Base-by-base conservation (phyloP, 2,329 filamentous ascomycete genomes). In the Sporothrix humicola region DNA sequence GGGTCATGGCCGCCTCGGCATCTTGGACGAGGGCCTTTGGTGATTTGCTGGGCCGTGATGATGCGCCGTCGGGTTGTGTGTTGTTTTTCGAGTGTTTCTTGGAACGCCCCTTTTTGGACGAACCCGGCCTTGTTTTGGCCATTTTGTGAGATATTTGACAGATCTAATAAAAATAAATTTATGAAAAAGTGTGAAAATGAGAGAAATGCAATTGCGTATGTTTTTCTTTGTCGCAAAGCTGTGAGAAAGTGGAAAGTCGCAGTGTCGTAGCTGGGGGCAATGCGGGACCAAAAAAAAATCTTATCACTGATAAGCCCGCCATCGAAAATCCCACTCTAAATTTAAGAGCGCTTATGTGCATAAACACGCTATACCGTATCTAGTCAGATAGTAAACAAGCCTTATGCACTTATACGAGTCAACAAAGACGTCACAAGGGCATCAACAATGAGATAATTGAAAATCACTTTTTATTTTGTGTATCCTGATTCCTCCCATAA, bases 1-100 rank as follows among this genome's bases (percentile, higher is more conserved):
- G 79, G 63, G 81, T 81, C 76, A 83, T 81, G 59, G 77, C 77
- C 15, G 78, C 77, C 54, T 79, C 79, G 6, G 81, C 80, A 68
- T 79, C 79, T 44, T 75, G 76, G 68, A 83, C 79, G 9, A 81
- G 78, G 54, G 79, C 77, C 9, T 69, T 69, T n/a, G 75, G 74
- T n/a, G 72, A 37, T 52, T 76, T 76, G 61, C 17, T 66, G 37
- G 72, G 71, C 48, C n/a, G 70, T 13, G 54, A 31, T 12, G 71
- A 50, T 37, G 46, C 66, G 7, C 69, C 44, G 23, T 50, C 65
- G 6, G 71, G 52, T 23, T 63, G 63, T 9, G 58, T 44, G 52
- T 58, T 48, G 54, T 54, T 42, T n/a, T 73, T 69, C 26, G 70
- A 20, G 31, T 48, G 61, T 42, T 72, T 58, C 58, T 75, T 75